phyloP scores from a whole-genome alignment of 768 basidiomycete genomes.

The Leucocoprinus leucothites region DNA sequence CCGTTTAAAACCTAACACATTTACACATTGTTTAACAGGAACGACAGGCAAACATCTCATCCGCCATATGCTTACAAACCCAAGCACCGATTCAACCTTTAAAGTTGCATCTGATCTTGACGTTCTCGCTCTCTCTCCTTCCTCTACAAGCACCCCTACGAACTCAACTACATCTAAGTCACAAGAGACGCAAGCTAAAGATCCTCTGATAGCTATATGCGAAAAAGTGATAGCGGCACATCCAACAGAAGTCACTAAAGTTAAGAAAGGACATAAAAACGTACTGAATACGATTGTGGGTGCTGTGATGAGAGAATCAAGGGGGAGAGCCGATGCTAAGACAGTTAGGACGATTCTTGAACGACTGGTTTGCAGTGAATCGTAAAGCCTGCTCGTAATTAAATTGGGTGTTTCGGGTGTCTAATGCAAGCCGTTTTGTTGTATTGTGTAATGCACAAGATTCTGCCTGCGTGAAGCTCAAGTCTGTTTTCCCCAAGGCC shows the following conservation, averaged over 20 bases:
- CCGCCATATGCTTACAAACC: slow-evolving; percentile 59
- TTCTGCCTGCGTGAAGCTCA: no score
- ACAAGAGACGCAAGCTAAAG: slow-evolving; percentile 9
- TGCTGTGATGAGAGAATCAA: slow-evolving; percentile 77
- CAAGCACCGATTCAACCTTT: slow-evolving; percentile 31
- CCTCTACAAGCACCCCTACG: slow-evolving; percentile 12
- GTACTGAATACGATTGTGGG: slow-evolving; percentile 83
- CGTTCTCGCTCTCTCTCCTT: slow-evolving; percentile 36
- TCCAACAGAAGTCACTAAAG: slow-evolving; percentile 64
- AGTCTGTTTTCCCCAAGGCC: no score
- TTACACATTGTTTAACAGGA: slow-evolving; percentile 40
- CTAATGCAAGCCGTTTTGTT: not conserved
- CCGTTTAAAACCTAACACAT: not conserved
- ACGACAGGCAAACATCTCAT: slow-evolving; percentile 78
- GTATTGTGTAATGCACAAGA: no score
- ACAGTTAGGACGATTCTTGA: slow-evolving; percentile 36
- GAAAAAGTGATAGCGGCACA: slow-evolving; percentile 58
- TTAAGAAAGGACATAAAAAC: slow-evolving; percentile 66
- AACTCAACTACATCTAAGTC: no score
- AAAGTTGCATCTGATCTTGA: slow-evolving; percentile 49
- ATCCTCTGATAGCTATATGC: slow-evolving; percentile 54
- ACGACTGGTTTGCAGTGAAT: not conserved
- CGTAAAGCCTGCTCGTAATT: not conserved
- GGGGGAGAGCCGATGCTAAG: slow-evolving; percentile 76
- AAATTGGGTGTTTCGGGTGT: not conserved